These are phyloP conservation scores for Myotisia sp. DNA, from an alignment of 2,329 filamentous ascomycete species.

Conservation along the genomic window DNA sequence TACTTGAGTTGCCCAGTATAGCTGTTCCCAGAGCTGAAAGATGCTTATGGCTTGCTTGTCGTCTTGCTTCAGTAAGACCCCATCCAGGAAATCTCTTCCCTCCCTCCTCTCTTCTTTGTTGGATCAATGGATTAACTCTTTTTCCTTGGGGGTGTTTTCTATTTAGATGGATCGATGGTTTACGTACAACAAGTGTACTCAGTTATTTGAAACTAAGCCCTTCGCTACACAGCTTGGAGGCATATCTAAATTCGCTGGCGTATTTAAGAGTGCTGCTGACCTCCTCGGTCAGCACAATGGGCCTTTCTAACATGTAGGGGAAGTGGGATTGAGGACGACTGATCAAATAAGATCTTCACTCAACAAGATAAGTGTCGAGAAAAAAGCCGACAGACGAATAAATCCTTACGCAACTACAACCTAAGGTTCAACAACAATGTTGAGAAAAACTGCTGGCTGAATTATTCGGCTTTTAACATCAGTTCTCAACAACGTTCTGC, in stretches of 20 bases:
- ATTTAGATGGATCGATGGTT: conserved; percentile 28
- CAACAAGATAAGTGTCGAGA: no score
- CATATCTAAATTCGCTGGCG: neutral
- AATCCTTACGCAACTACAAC: no score
- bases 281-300: no score
- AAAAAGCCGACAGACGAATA: no score
- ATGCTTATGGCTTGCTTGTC: conserved; percentile 37
- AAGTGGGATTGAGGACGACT: no score
- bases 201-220: conserved; percentile 21
- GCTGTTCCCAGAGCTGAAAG: conserved; percentile 36
- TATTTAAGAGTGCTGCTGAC: conserved; percentile 5
- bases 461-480: no score
- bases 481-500: no score
- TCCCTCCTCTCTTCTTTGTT: neutral
- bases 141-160: neutral
- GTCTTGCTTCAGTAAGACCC: conserved; percentile 30
- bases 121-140: neutral
- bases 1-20: conserved; percentile 37
- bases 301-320: no score
- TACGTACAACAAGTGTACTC: conserved; percentile 20
- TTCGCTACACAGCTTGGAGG: conserved; percentile 15
- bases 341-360: no score
- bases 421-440: no score
- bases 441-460: no score
- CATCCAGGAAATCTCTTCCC: neutral